Conservation (phyloP, 1,284 basidiomycete species). For the Trichosporon sp. region DNA sequence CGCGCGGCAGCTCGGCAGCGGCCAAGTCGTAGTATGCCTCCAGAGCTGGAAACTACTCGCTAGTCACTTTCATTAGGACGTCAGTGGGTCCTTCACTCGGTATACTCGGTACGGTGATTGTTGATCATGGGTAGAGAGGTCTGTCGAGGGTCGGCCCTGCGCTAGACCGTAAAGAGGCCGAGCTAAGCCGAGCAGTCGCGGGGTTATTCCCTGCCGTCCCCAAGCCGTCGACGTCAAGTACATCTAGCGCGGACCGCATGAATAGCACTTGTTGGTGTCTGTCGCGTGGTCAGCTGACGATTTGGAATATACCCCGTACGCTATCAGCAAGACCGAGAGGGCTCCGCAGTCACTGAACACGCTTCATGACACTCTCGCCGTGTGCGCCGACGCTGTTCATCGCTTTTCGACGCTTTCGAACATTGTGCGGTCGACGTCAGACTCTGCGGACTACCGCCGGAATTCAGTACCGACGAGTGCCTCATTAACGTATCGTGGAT, state of each 20-base stretch:
- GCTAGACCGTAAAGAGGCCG: not conserved
- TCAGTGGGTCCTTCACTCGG: not conserved
- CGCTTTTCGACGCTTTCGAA: not conserved
- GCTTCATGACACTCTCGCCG: not conserved
- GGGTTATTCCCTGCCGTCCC: not conserved
- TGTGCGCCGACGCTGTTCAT: not conserved
- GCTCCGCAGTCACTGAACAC: not conserved
- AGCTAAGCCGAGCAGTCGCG: not conserved
- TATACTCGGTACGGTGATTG: not conserved
- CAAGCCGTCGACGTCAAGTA: slow-evolving; percentile 4
- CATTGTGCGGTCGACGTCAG: not conserved
- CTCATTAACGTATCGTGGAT: not conserved
- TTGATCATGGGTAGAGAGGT: not conserved
- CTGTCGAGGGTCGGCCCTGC: not conserved
- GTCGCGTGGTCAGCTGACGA: slow-evolving; percentile 10
- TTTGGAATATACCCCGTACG: not conserved
- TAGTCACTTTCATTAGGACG: not conserved
- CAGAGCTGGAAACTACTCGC: not conserved
- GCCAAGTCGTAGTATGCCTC: no score
- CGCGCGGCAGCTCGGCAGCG: no score
- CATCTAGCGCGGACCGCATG: no score
- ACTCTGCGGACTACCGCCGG: not conserved
- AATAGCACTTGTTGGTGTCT: not conserved
- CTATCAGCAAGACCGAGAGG: not conserved
- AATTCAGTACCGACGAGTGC: no score